Base-by-base conservation (phyloP, 2,329 filamentous ascomycete genomes). In the Sarocladium oryzae region DNA sequence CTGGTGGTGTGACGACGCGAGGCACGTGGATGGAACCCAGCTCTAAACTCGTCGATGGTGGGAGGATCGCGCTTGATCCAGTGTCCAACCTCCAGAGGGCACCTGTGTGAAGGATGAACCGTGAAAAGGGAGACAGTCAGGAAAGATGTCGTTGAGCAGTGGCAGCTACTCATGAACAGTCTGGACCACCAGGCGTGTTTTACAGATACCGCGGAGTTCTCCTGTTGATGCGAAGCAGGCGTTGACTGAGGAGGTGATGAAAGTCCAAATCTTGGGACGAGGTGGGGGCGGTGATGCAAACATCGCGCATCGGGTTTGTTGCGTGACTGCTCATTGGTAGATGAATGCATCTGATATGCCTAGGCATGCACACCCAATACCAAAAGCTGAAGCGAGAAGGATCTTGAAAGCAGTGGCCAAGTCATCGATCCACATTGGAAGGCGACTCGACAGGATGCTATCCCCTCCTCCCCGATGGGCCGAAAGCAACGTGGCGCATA, bases 381-480 rank as follows among this genome's bases (percentile, higher is more conserved):
- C n/a, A n/a, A n/a, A n/a, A n/a, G n/a, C n/a, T n/a, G 23, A 8
- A 20, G 40, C n/a, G 23, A 10, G 40, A 26, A 18, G 5, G 20
- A 4, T 26, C 13, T 26, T 15, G 3, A 28, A 26, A 26, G 40
- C 40, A 24, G 23, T 23, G 4, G 40, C 21, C 9, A 36, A 10
- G 18, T 40, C 21, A 11, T 43, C 40, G 40, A 43, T 43, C 40
- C 40, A 43, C 40, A 43, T 28, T n/a, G 23, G 21, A 43, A 20
- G 21, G 13, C 16, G 40, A 24, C 21, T 20, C 21, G 10, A 18
- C 36, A n/a, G n/a, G n/a, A n/a, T n/a, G n/a, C n/a, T n/a, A n/a
- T n/a, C n/a, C 36, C 16, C 18, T 23, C 40, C 40, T 26, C 40
- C 40, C 40, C 40, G 40, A 43, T 43, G 40, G 26, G 26, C 40